Base-by-base conservation (phyloP, 129 eudicot species). In the Chrysanthemum makinoi region DNA sequence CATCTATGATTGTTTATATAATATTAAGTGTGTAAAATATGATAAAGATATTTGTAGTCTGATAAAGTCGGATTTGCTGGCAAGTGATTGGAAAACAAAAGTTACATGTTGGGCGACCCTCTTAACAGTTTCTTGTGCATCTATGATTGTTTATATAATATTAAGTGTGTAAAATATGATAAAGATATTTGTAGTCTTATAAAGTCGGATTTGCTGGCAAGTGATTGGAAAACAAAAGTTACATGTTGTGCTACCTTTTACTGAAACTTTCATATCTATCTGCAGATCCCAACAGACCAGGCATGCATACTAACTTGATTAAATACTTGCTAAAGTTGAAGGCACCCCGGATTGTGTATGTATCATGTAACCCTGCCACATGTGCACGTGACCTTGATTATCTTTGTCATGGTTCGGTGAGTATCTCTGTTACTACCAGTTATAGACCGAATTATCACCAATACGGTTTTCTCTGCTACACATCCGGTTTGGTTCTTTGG, bases 371-470 rank as follows among this genome's bases (percentile, higher is more conserved):
- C 84, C 99, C 99, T 56, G 90, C 99, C 50, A 94, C 99, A 11
- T 94, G 99, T 80, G 99, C 99, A 44, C 96, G 97, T 58, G 99
- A 94, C 80, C 94, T 94, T 80, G 96, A 94, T 83, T 91, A 90
- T 76, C 86, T 94, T 58, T 94, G 99, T 73, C 97, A 94, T 81
- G 99, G 97, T 62, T 77, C 84, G 70, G 99, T 94, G 77, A 77
- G 90, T 79, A 52, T 43, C 64, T 16, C 1, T 30, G 50, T 75
- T 62, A 33, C 53, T 1, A 20, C 51, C 17, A 70, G 51, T 18
- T 75, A 52, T 39, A 39, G 46, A 39, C 46, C 2, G 46, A 7
- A 8, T 39, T 39, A 1, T 39, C 46, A 39, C 46, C 46, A 39
- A 39, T 39, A 7, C 46, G 2, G 10, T 39, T 39, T 39, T 39